A percentile compares a stretch with the other conserved stretches of the same genome.
These are phyloP conservation scores for Nemania diffusa DNA, from an alignment of 2,329 filamentous ascomycete genomes.

Conservation along the genomic window DNA sequence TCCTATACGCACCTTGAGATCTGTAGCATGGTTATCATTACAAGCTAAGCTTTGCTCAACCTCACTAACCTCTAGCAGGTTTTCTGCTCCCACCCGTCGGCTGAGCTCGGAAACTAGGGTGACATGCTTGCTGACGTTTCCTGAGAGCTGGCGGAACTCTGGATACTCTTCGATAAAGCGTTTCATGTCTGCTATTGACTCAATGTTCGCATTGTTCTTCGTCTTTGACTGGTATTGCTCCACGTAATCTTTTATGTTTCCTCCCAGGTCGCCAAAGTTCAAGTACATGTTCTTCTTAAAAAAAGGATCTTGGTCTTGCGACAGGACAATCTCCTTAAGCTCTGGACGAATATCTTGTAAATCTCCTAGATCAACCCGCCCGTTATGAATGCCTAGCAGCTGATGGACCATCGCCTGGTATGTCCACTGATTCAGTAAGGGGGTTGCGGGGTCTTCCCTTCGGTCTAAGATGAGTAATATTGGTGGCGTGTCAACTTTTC, in stretches of 20 bases:
- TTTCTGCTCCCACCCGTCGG: constrained; percentile 84
- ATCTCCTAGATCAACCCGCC: constrained; percentile 87
- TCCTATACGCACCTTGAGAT: constrained; percentile 76
- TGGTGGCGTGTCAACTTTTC: constrained; percentile 92
- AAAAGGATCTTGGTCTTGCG: constrained; percentile 97
- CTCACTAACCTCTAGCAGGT: constrained; percentile 94
- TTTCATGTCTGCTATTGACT: constrained; percentile 99
- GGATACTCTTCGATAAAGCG: constrained; percentile 99
- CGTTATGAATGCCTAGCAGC: constrained; percentile 90
- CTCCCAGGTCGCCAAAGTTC: constrained; percentile 94
- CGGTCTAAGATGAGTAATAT: constrained; percentile 91
- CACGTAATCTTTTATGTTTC: constrained; percentile 98
- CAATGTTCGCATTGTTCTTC: constrained; percentile 95
- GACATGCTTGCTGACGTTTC: constrained; percentile 98
- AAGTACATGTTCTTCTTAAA: constrained; percentile 99
- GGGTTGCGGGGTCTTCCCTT: constrained; percentile 93
- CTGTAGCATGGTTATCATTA: constrained; percentile 91
- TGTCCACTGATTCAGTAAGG: constrained; percentile 95
- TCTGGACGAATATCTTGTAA: constrained; percentile 87
- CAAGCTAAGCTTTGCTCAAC: constrained; percentile 96
- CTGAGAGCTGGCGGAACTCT: constrained; percentile 95
- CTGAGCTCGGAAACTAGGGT: constrained; percentile 94
- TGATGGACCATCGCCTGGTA: constrained; percentile 99
- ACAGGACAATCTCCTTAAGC: constrained; percentile 91
- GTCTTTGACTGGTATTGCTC: constrained; percentile 98